Evolutionary conservation across 805 yeast species (phyloP), one percentile per base, ranked within the genome.

Genomic region (Lipomyces yamadae): DNA sequence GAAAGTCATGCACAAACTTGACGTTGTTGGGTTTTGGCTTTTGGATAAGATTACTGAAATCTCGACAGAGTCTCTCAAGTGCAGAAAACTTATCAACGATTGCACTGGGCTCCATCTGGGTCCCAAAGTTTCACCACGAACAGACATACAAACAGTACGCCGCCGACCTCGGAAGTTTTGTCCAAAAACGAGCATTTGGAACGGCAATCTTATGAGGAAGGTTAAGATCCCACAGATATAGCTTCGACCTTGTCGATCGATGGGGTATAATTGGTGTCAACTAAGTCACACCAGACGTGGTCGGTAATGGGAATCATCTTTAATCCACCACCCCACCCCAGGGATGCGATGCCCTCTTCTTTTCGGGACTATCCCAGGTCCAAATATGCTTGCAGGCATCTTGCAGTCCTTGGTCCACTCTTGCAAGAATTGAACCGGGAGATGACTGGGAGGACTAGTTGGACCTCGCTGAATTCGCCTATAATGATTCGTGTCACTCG

Each of bases 221-320:
- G n/a, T n/a, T n/a, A 39, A 13, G n/a, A 50, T 30, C 32, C 54
- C 54, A 50, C 54, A 30, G 54, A 50, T 29, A 50, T 13, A 50
- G 54, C 54, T 18, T 50, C 18, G 54, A 50, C 54, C n/a, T 50
- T 50, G 18, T 50, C 54, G 4, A 50, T 50, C 18, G 29, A 50
- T 10, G 54, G 54, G n/a, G 54, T 50, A 30, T 30, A 50, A 30
- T 10, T 50, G 54, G 32, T 50, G 32, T 18, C 5, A 30, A 50
- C 54, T 29, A 50, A 50, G 32, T 50, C 29, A 50, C 54, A 50
- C 54, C 54, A 50, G 54, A 50, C 54, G 54, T 50, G 54, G 54
- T 30, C 54, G n/a, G 18, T 50, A 29, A 50, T 50, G 29, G 54
- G 54, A 50, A 30, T 50, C 54, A 3, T 50, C 54, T 18, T 50